These are phyloP conservation scores for Ustilago sp. DNA, from an alignment of 1,284 basidiomycete genomes.

Conservation along the genomic window DNA sequence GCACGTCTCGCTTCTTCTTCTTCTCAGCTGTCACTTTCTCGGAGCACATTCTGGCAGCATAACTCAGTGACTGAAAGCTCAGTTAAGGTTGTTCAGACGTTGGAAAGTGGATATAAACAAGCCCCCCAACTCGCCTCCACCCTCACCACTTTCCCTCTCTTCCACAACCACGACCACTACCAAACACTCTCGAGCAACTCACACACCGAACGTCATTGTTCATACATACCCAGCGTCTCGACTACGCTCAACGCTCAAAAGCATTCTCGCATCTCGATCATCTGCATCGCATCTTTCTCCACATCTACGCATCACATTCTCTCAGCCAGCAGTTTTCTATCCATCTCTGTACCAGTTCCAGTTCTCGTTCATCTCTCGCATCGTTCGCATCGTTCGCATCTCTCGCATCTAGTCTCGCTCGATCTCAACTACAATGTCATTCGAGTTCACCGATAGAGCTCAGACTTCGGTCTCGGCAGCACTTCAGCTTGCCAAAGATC, in stretches of 20 bases:
- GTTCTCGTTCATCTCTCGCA: background rate
- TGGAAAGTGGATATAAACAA: background rate
- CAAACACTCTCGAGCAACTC: background rate
- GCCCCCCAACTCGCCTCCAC: background rate
- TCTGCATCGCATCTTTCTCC: background rate
- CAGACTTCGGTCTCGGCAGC: conserved; percentile 77
- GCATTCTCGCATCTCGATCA: background rate
- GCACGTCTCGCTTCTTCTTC: background rate
- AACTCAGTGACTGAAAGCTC: background rate
- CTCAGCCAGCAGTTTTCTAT: background rate
- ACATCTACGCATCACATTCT: background rate
- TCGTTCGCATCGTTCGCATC: background rate
- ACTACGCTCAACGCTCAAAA: conserved; percentile 4
- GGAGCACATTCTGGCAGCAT: background rate
- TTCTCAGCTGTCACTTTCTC: conserved; percentile 2
- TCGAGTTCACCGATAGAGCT: conserved; percentile 82
- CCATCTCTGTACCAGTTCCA: background rate
- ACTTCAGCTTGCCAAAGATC: conserved; percentile 83
- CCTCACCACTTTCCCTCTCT: background rate
- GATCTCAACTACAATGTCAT: conserved; percentile 48
- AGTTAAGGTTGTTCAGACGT: background rate
- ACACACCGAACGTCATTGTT: conserved; percentile 6
- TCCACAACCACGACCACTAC: background rate
- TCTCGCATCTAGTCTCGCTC: background rate
- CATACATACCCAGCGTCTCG: conserved; percentile 4